A percentile compares a stretch with the other conserved stretches of the same genome.
Conservation (phyloP, 495 filamentous ascomycete genomes). For the Lasiosphaeria ovina region DNA sequence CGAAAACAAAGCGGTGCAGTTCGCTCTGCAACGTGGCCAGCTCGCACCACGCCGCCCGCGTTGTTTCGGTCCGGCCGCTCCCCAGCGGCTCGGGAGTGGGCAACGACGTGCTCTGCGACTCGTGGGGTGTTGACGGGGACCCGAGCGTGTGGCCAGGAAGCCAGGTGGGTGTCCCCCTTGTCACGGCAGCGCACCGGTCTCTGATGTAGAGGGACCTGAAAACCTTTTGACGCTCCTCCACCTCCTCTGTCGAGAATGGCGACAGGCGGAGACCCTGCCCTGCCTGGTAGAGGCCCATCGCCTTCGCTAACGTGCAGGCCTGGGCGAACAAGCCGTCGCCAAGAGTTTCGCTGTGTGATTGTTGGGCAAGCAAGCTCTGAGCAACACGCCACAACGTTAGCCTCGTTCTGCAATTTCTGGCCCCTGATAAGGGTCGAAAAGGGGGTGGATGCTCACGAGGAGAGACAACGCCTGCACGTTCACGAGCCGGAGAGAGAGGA, state of each 20-base stretch:
- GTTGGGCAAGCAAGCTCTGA: constrained; percentile 1
- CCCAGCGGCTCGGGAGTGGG: not conserved
- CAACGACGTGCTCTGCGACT: not conserved
- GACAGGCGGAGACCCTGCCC: not conserved
- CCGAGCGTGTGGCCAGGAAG: not conserved
- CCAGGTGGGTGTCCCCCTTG: not conserved
- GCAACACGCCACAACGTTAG: not conserved
- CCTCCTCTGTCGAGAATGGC: not conserved
- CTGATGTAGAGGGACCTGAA: not conserved
- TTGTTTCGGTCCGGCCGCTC: not conserved
- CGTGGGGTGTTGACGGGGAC: not conserved
- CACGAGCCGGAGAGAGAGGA: not conserved
- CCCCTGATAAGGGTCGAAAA: not conserved
- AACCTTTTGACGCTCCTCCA: not conserved
- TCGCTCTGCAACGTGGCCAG: constrained; percentile 1
- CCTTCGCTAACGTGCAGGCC: not conserved
- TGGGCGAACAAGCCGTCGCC: not conserved
- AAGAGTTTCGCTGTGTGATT: constrained; percentile 2
- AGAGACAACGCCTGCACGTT: not conserved
- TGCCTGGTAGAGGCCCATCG: not conserved
- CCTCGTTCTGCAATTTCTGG: not conserved
- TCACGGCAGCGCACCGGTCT: not conserved
- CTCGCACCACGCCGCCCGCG: not conserved
- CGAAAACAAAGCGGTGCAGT: not conserved
- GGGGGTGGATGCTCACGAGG: not conserved